Evolutionary conservation across 2,329 filamentous ascomycete genomes (phyloP).

Genomic region (Gnomoniopsis smithogilvyi): DNA sequence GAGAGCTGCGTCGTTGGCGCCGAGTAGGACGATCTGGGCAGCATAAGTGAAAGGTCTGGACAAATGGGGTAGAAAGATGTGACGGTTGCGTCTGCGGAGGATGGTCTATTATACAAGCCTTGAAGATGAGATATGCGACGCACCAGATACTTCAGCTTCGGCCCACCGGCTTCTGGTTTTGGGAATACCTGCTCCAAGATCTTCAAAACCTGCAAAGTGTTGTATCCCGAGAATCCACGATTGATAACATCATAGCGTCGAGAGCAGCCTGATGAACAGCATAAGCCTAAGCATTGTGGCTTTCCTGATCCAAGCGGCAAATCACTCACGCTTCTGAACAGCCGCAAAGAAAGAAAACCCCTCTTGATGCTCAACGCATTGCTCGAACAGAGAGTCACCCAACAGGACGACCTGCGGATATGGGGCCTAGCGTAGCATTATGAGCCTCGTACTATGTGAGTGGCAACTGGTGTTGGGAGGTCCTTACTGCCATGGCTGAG

Average conservation of each 20-base stretch:
- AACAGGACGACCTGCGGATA: conserved; percentile 80
- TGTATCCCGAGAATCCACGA: conserved; percentile 84
- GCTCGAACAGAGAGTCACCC: conserved; percentile 85
- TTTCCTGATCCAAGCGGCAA: neutral
- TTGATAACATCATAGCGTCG: conserved; percentile 84
- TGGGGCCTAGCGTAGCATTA: conserved; percentile 34
- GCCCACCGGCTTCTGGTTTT: conserved; percentile 51
- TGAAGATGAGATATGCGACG: conserved; percentile 22
- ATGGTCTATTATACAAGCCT: neutral
- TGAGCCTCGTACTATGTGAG: neutral
- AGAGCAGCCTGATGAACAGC: conserved; percentile 56
- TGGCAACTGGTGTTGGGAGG: neutral
- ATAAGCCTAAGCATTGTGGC: neutral
- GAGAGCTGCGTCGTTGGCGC: conserved; percentile 84
- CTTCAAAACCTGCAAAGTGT: conserved; percentile 68
- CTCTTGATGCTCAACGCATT: conserved; percentile 54
- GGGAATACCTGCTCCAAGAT: conserved; percentile 71
- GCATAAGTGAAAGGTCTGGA: conserved; percentile 8
- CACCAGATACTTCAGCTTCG: conserved; percentile 67
- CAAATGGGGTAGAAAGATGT: conserved; percentile 11
- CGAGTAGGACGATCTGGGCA: conserved; percentile 72
- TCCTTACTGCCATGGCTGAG: conserved; percentile 13
- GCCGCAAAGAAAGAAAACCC: conserved; percentile 74
- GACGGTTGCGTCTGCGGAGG: neutral
- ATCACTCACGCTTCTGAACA: conserved; percentile 33